Evolutionary conservation across 83 land plant genomes (phyloP).

Genomic region (Thuja plicata): DNA sequence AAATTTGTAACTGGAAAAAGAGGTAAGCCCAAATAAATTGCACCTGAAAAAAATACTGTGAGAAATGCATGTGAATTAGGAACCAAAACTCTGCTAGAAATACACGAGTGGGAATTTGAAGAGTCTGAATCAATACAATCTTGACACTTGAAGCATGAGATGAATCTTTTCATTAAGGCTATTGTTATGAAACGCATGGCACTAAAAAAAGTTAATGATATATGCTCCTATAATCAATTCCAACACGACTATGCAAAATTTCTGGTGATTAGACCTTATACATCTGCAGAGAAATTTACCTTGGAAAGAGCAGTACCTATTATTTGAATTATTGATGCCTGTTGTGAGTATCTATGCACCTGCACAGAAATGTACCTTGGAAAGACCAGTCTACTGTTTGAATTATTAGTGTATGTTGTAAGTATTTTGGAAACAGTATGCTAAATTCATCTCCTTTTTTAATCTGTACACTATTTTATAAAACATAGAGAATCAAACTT

Average conservation of each 20-base stretch:
- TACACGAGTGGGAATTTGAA: not conserved
- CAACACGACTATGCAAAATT: not conserved
- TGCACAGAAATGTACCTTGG: not conserved
- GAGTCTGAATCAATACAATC: not conserved
- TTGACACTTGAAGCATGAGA: not conserved
- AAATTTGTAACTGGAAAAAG: not conserved
- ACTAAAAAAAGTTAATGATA: not conserved
- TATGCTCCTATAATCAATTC: not conserved
- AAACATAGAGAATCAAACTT: not conserved
- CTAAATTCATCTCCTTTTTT: not conserved
- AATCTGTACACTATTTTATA: not conserved
- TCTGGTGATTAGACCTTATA: not conserved
- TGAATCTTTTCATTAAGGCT: not conserved
- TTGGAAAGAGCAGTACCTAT: not conserved
- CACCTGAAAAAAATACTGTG: not conserved
- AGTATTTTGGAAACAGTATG: not conserved
- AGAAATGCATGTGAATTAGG: not conserved
- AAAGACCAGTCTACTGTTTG: not conserved
- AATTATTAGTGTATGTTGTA: not conserved
- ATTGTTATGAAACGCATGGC: not conserved
- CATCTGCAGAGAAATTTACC: not conserved
- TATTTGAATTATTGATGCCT: not conserved
- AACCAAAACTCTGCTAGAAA: not conserved
- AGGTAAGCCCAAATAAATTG: not conserved
- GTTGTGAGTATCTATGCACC: not conserved